A percentile compares a stretch with the other conserved stretches of the same genome.
These are phyloP conservation scores for Tulasnella sp. DNA, from an alignment of 768 basidiomycete genomes.

Conservation along the genomic window DNA sequence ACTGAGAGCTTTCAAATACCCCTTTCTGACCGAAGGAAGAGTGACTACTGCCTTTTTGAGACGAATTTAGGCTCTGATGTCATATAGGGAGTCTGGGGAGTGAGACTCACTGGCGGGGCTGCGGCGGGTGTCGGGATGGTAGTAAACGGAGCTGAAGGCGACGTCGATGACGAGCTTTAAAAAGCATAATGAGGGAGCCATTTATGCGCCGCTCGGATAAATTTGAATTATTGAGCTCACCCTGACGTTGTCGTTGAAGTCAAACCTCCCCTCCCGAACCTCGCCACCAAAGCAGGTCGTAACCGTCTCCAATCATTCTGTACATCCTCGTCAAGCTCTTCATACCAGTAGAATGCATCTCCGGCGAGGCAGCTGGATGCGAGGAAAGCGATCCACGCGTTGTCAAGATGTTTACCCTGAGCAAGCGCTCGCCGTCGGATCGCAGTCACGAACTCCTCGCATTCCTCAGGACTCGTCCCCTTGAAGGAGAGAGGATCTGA, in stretches of 20 bases:
- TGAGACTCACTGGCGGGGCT: background rate
- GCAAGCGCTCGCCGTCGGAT: background rate
- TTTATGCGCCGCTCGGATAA: background rate
- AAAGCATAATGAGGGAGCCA: background rate
- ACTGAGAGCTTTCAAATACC: background rate
- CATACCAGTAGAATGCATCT: slow-evolving; percentile 2
- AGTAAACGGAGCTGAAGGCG: background rate
- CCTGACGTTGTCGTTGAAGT: background rate
- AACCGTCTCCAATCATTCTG: background rate
- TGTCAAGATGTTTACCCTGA: background rate
- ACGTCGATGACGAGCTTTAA: background rate
- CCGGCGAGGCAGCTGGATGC: background rate
- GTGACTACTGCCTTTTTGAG: background rate
- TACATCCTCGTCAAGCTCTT: background rate
- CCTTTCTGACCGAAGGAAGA: background rate
- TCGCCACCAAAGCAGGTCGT: background rate
- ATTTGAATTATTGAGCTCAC: background rate
- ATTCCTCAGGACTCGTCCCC: background rate
- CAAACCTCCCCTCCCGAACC: background rate
- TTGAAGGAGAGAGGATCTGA: background rate
- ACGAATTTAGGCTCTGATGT: background rate
- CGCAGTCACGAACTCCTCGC: background rate
- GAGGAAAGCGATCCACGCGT: background rate
- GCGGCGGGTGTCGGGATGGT: background rate
- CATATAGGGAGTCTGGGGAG: background rate